Base-by-base conservation (phyloP, 1,284 basidiomycete genomes). In the Ustilago bromivora region DNA sequence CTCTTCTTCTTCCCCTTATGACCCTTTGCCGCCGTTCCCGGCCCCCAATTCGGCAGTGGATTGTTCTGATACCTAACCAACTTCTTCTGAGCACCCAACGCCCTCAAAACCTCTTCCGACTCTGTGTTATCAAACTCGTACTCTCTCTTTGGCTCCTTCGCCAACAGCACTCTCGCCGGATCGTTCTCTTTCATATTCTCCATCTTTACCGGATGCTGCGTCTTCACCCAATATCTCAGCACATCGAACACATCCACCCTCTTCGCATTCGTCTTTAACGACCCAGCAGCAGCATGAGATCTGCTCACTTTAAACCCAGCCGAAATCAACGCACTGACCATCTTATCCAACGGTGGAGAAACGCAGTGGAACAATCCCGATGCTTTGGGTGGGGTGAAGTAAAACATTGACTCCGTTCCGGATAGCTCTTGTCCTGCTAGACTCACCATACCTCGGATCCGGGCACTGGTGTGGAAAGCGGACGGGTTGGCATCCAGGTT, bases 371-470 rank as follows among this genome's bases (percentile, higher is more conserved):
- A 96, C 72, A 91, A 89, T 64, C 94, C 92, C 0, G 94, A 90
- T 3, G 98, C 87, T 83, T 91, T 92, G 35, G 91, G 90, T 0
- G 95, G 94, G 0, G 94, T 95, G 84, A 98, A 98, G 88, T 95
- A 99, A 87, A 98, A 98, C 0, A 92, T 92, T 5, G 88, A 88
- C 1, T 78, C 66, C 17, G 54, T 51, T 6, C 62, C 61, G 13
- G 90, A 87, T 11, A 96, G 87, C 58, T 94, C 96, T 88, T 96
- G 92, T 81, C 91, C 90, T 0, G 96, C 95, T 0, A 96, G 89
- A 4, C 92, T 92, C 55, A 98, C 88, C 97, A 99, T 99, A 1
- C 97, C 96, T 86, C 92, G 92, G 91, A 99, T 98, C 56, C 97
- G 89, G 0, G 90, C 81, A 32, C 90, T 89, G 0, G 97, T 99